A percentile compares a stretch with the other conserved stretches of the same genome.
Evolutionary conservation across 2,329 filamentous ascomycete genomes (phyloP).

Genomic region (Ophiostoma novo-ulmi): DNA sequence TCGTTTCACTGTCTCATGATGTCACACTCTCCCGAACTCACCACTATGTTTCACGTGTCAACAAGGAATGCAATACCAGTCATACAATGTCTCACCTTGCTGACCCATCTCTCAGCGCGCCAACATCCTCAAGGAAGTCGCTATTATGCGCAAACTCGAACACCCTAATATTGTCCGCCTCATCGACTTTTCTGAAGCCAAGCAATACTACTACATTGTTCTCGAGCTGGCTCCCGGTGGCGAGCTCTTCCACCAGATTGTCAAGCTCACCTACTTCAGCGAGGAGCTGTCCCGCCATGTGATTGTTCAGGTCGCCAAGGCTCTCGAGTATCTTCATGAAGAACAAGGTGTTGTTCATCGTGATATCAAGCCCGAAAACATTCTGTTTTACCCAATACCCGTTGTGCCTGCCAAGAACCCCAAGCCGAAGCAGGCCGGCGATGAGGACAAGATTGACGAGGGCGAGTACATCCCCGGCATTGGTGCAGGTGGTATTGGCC

Average conservation of each 20-base stretch:
- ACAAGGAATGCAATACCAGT: background rate
- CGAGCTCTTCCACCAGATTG: constrained; percentile 97
- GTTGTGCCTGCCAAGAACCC: constrained; percentile 74
- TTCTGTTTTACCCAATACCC: constrained; percentile 83
- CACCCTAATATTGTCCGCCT: constrained; percentile 95
- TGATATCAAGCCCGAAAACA: constrained; percentile 97
- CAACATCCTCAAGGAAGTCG: constrained; percentile 96
- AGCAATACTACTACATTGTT: constrained; percentile 96
- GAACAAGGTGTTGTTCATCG: constrained; percentile 94
- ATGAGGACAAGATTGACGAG: constrained; percentile 96
- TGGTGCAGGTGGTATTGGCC: constrained; percentile 84
- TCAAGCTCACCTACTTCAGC: constrained; percentile 96
- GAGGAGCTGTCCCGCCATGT: constrained; percentile 92
- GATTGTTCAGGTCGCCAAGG: constrained; percentile 90
- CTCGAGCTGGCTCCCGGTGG: constrained; percentile 92
- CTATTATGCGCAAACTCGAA: constrained; percentile 95
- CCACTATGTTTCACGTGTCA: background rate
- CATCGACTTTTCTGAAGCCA: constrained; percentile 87
- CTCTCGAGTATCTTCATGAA: constrained; percentile 89
- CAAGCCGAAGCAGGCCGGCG: constrained; percentile 75
- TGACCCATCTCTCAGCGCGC: constrained; percentile 61
- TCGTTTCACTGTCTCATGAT: constrained; percentile 18
- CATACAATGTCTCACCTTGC: background rate
- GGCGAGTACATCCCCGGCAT: constrained; percentile 81
- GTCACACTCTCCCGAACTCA: background rate